Conservation (phyloP, 75 land plant genomes). For the Picea sitchensis region DNA sequence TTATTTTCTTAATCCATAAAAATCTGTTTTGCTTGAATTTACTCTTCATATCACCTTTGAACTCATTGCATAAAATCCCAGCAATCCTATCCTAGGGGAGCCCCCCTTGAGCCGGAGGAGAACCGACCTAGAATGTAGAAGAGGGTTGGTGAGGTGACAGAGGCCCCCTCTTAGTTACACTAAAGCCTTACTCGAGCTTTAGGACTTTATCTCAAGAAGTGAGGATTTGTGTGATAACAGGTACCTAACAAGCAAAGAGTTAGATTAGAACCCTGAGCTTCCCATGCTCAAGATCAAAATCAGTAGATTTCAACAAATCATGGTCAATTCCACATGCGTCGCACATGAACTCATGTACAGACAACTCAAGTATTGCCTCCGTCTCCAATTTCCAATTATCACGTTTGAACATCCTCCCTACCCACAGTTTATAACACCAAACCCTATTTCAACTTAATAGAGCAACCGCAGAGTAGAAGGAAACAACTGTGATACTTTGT, state of each 20-base stretch:
- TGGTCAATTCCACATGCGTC: not conserved
- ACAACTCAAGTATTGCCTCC: not conserved
- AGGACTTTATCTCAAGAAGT: too few species aligned
- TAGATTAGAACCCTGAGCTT: not conserved
- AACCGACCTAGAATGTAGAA: too few species aligned
- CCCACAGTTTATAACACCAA: not conserved
- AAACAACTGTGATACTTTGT: not conserved
- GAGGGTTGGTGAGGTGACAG: too few species aligned
- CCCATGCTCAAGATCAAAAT: not conserved
- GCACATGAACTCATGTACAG: not conserved
- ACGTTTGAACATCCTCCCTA: not conserved
- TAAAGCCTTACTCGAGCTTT: too few species aligned
- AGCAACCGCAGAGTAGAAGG: not conserved
- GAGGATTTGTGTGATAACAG: too few species aligned
- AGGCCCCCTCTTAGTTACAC: too few species aligned
- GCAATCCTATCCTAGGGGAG: too few species aligned
- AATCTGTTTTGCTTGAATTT: too few species aligned
- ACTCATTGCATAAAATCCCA: too few species aligned
- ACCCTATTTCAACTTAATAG: not conserved
- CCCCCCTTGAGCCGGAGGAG: too few species aligned
- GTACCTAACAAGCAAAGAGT: not conserved
- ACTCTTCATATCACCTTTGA: too few species aligned
- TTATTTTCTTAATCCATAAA: too few species aligned
- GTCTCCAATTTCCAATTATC: not conserved
- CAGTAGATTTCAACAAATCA: not conserved